A percentile compares a stretch with the other conserved stretches of the same genome.
Conservation (phyloP, 208 protist species). For the Leishmania braziliensis region DNA sequence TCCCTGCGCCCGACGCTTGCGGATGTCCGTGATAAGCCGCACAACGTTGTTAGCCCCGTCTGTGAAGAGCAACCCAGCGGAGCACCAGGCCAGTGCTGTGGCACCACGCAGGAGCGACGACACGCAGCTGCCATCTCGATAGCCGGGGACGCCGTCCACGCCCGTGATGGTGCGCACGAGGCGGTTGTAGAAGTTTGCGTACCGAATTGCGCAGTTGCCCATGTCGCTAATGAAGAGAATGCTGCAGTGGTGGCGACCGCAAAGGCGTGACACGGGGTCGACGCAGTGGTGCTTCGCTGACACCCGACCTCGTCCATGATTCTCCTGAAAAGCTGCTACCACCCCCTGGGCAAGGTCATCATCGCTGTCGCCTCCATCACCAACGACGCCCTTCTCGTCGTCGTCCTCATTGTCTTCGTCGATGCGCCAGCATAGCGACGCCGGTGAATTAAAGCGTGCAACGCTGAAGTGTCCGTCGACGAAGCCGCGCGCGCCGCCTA, state of each 20-base stretch:
- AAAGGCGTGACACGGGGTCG: conserved; percentile 9
- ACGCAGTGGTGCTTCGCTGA: background rate
- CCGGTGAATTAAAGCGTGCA: conserved; percentile 60
- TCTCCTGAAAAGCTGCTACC: background rate
- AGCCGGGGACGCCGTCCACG: conserved; percentile 70
- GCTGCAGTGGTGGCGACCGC: conserved; percentile 12
- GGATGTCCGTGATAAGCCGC: conserved; percentile 59
- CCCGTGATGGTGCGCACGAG: conserved; percentile 77
- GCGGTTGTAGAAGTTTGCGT: conserved; percentile 59
- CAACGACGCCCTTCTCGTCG: background rate
- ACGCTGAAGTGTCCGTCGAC: conserved; percentile 72
- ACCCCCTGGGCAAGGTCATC: background rate
- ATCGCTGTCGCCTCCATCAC: background rate
- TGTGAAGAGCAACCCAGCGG: conserved; percentile 64
- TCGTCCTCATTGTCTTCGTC: conserved; percentile 23
- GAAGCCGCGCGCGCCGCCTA: conserved; percentile 59
- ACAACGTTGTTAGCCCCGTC: conserved; percentile 66
- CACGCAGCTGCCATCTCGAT: conserved; percentile 69
- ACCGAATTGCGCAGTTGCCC: conserved; percentile 75
- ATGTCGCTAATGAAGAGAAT: conserved; percentile 84
- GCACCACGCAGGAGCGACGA: conserved; percentile 51
- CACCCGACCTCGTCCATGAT: background rate
- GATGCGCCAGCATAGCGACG: conserved; percentile 75
- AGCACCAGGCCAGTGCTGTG: conserved; percentile 61
- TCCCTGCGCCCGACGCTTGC: background rate